Base-by-base conservation (phyloP, 768 basidiomycete species). In the Coprinopsis cinerea region DNA sequence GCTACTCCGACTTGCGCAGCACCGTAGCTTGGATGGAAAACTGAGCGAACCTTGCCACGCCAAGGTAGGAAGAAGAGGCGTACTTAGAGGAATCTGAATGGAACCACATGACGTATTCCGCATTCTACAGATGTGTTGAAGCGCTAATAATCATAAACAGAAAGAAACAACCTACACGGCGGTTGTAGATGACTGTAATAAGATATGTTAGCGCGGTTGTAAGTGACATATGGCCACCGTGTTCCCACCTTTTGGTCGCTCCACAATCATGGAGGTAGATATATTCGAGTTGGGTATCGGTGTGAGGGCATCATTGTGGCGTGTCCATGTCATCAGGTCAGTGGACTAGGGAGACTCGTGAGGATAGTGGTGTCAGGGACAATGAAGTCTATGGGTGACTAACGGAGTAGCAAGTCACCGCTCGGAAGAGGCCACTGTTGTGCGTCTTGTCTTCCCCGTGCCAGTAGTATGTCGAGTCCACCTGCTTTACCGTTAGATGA, bases 41-140 rank as follows among this genome's bases (percentile, higher is more conserved):
- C 43, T 43, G 23, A 30, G 13, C 34, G 6, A 40, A 28, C 24
- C 15, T 7, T n/a, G 24, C 24, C 26, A 34, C 24, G 22, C 28
- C 37, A 41, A 20, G 3, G 34, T 4, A 10, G 22, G 23, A 25
- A 2, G 45, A 61, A 6, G 5, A 23, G 18, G 5, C 67, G 36
- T 53, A 81, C 80, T 79, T 75, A 53, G 77, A 78, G 20, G 68
- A 71, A 56, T 83, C 81, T 7, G 78, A 80, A 61, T 83, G 81
- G 67, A 83, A 83, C 81, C 81, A 83, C 80, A 83, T 81, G 18
- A 82, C 81, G 58, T 81, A 82, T 67, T 81, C 77, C 5, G 67
- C 67, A 55, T 75, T 81, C 79, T 82, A 47, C 15, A n/a, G 10
- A 11, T 17, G 23, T 36, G 15, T 20, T 7, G 32, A 41, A 44